phyloP scores from a whole-genome alignment of 305 asterid species.

The Fraxinus platypoda region DNA sequence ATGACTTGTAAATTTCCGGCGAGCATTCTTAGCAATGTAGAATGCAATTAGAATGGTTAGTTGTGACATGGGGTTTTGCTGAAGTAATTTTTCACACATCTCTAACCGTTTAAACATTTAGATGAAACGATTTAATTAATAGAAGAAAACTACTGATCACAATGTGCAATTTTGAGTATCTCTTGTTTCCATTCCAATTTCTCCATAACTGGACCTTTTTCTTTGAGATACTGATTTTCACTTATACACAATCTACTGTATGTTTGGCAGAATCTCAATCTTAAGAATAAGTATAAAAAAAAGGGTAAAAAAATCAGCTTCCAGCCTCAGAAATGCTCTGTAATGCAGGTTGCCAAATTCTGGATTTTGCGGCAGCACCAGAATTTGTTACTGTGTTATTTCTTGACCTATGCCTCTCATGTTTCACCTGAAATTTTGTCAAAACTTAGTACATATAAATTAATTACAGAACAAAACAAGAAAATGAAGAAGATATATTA shows the following conservation, averaged over 20 bases:
- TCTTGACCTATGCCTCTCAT: constrained; percentile 52
- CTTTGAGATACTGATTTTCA: neutral
- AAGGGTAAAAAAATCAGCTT: constrained; percentile 31
- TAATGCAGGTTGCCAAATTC: constrained; percentile 81
- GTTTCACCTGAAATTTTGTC: constrained; percentile 50
- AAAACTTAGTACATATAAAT: neutral
- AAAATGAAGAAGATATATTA: neutral
- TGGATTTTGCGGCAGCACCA: constrained; percentile 44
- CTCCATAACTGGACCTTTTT: constrained; percentile 19
- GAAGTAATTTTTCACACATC: too few species aligned
- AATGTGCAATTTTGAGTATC: constrained; percentile 18
- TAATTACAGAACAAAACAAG: neutral
- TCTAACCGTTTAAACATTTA: too few species aligned
- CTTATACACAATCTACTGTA: neutral
- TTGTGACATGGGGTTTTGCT: neutral
- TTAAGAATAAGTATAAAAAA: neutral
- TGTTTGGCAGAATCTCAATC: neutral
- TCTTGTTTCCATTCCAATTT: constrained; percentile 22
- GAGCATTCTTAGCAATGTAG: neutral
- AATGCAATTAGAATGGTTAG: neutral
- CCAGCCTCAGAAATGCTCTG: constrained; percentile 81
- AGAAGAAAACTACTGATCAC: neutral
- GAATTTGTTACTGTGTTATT: constrained; percentile 33
- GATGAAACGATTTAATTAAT: neutral
- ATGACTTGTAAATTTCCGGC: neutral